Base-by-base conservation (phyloP, 345 rosid species). In the Clarkia xantiana region DNA sequence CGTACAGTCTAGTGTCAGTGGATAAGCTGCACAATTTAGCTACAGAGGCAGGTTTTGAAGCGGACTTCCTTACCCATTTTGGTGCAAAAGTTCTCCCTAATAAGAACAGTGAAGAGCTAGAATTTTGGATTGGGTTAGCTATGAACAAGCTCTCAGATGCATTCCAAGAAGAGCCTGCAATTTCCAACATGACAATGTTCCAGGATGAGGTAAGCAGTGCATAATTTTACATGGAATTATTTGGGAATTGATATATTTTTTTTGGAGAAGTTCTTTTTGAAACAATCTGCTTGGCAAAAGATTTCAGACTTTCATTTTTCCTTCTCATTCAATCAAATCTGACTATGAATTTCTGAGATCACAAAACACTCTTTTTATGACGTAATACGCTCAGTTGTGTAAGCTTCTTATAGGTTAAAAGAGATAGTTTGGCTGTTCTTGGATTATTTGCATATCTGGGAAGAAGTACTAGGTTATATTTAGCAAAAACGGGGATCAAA, bases 91-190 rank as follows among this genome's bases (percentile, higher is more conserved):
- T 74, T 55, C 54, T 74, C 10, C 76, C 74, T 34, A 51, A 68
- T 54, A 52, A 78, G 56, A 60, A 59, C n/a, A 50, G 46, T 23
- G 85, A 78, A 45, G 85, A 81, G 53, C 64, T 78, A 44, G 85
- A 81, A 59, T 78, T 81, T 54, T 81, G 82, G 85, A 76, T 78
- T 40, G 85, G 90, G 17, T 62, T 81, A 60, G 82, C 90, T 58
- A 82, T 65, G 50, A 58, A 62, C 55, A 81, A 71, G 61, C 82
- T 81, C 9, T 70, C 73, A 14, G 56, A 55, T 15, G 81, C 79
- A 55, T 68, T 81, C 62, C 51, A 52, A 15, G 71, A 60, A 43
- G 81, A 76, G 65, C 60, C 56, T 29, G 44, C 60, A 18, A 51
- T 66, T 50, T 47, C 40, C 1, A 54, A 51, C 55, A 56, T 52